Evolutionary conservation across 1,284 basidiomycete species (phyloP), one percentile per base, ranked within the genome.

Genomic region (Cryptococcus maquisensis): DNA sequence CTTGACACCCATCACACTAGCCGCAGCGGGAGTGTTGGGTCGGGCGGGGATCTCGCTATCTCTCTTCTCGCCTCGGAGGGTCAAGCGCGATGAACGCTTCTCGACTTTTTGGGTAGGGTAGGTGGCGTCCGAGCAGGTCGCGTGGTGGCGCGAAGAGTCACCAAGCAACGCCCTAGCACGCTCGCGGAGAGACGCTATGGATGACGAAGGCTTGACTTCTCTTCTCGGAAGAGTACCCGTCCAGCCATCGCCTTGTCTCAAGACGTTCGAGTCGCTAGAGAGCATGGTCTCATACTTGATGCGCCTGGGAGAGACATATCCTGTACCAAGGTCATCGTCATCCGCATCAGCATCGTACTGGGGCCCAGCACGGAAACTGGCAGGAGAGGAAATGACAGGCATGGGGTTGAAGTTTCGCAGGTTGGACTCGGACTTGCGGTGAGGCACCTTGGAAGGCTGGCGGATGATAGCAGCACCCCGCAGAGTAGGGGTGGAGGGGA

Each of bases 351-450:
- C 45, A 21, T 56, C 47, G 39, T 57, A 56, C 35, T 52, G 46
- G 35, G 49, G 52, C 20, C 51, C 55, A 43, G 55, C 55, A 9
- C 42, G 37, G 39, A 56, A 56, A 10, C 47, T 54, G 28, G 28
- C 28, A 24, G 58, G 24, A 13, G 55, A 60, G 16, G 55, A 49
- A 23, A 55, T 54, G 21, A 55, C 46, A 0, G 67, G 68, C 51
- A 68, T 58, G n/a, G 68, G 69, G 47, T 63, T 64, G 56, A 64
- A 71, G 41, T 62, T 64, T 3, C 68, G 61, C 7, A 73, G 57
- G 41, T 69, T 69, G 16, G 67, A 65, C 47, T 73, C 71, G 41
- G 69, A 71, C 48, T 69, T 68, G 36, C 69, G 65, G 13, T 55
- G 32, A 38, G 60, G 51, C 16, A 63, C 55, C 32, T 50, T 52